phyloP scores from a whole-genome alignment of 1,139 yeast genomes.

The Saccharomycopsis crataegensis region DNA sequence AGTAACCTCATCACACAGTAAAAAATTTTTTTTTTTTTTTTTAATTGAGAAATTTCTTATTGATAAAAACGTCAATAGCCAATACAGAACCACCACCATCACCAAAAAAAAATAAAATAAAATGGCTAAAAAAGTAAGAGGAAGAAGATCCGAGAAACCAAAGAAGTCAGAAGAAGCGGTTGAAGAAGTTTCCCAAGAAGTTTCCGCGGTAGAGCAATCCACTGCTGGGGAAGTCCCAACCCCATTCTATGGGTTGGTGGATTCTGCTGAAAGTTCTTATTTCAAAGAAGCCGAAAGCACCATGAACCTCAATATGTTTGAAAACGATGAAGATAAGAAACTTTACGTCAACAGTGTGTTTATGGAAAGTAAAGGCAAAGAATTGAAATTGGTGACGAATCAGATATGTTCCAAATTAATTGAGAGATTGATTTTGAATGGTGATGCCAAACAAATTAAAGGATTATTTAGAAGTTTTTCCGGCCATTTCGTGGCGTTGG shows the following conservation, averaged over 20 bases:
- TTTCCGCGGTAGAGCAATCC: slow-evolving; percentile 15
- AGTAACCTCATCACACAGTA: no score
- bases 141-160: slow-evolving; percentile 43
- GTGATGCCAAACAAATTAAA: slow-evolving; percentile 59
- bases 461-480: slow-evolving; percentile 56
- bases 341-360: slow-evolving; percentile 71
- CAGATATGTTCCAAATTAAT: slow-evolving; percentile 90
- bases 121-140: slow-evolving; percentile 41
- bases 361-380: slow-evolving; percentile 86
- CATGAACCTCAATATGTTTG: slow-evolving; percentile 73
- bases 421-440: slow-evolving; percentile 73
- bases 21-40: no score
- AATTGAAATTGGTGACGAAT: slow-evolving; percentile 84
- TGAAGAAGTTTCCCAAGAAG: slow-evolving; percentile 13
- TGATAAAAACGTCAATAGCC: neutral
- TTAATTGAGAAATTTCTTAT: no score
- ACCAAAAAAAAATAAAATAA: neutral
- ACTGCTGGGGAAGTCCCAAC: slow-evolving; percentile 26
- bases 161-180: slow-evolving; percentile 8
- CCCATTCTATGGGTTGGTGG: slow-evolving; percentile 80
- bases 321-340: slow-evolving; percentile 59
- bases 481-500: slow-evolving; percentile 66
- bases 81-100: neutral
- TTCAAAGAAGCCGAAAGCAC: slow-evolving; percentile 90
- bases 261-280: slow-evolving; percentile 76